Evolutionary conservation across 768 basidiomycete genomes (phyloP).

Genomic region (Psilocybe subaeruginosa): DNA sequence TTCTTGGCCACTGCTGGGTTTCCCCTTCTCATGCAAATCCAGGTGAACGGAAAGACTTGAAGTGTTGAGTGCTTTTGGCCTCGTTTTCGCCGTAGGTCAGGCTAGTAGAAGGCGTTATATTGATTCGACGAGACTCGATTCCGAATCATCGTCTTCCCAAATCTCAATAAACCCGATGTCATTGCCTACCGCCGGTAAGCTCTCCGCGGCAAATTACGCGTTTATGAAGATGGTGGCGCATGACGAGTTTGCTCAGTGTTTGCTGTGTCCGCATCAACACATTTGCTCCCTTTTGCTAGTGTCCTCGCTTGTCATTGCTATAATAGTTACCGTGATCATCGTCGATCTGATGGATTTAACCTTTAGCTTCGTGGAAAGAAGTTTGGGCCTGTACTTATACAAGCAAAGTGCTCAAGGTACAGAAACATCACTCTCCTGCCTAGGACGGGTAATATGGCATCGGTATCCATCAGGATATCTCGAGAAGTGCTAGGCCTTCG

Average conservation of each 20-base stretch:
- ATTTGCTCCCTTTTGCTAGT: conserved; percentile 4
- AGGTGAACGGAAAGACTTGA: not conserved
- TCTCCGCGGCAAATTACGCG: conserved; percentile 9
- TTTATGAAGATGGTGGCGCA: conserved; percentile 14
- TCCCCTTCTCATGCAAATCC: not conserved
- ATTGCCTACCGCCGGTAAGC: conserved; percentile 14
- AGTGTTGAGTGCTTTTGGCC: not conserved
- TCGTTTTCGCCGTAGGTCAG: not conserved
- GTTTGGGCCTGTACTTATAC: not conserved
- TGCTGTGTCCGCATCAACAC: conserved; percentile 3
- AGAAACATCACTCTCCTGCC: conserved; percentile 4
- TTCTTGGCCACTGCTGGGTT: not conserved
- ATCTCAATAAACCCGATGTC: conserved; percentile 8
- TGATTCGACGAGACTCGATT: conserved; percentile 1
- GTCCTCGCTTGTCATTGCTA: conserved; percentile 13
- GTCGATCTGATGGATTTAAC: conserved; percentile 16
- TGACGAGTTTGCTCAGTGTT: conserved; percentile 11
- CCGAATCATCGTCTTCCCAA: not conserved
- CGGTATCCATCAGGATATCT: not conserved
- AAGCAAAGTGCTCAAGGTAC: conserved; percentile 4
- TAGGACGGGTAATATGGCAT: not conserved
- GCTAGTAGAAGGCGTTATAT: not conserved
- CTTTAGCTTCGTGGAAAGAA: conserved; percentile 14
- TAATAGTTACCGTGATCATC: conserved; percentile 9
- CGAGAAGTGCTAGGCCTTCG: not conserved